phyloP scores from a whole-genome alignment of 768 basidiomycete genomes.

The Termitomyces sp. region DNA sequence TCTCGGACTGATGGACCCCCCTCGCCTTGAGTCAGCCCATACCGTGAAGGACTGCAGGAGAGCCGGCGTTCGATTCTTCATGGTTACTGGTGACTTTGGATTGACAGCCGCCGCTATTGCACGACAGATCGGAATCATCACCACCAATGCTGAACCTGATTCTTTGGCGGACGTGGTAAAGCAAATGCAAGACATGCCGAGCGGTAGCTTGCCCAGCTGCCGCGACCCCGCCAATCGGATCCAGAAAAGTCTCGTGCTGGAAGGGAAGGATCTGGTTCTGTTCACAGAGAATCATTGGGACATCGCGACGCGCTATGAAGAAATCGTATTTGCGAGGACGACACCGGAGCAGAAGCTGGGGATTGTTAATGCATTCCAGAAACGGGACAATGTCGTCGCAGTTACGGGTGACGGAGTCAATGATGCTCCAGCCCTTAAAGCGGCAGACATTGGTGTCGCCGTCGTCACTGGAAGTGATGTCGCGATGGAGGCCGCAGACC shows the following conservation, averaged over 20 bases:
- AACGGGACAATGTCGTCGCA: background rate
- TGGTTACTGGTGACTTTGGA: slow-evolving; percentile 54
- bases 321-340: slow-evolving; percentile 50
- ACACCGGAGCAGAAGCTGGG: slow-evolving; percentile 47
- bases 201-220: background rate
- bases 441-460: background rate
- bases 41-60: slow-evolving; percentile 41
- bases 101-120: slow-evolving; percentile 49
- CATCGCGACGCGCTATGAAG: slow-evolving; percentile 27
- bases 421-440: background rate
- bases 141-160: slow-evolving; percentile 21
- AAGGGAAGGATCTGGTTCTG: slow-evolving; percentile 35
- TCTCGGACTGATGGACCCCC: slow-evolving; percentile 53
- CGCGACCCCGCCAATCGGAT: slow-evolving; percentile 23
- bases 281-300: slow-evolving; percentile 34
- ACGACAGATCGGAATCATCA: slow-evolving; percentile 35
- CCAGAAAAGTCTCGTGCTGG: slow-evolving; percentile 31
- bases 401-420: background rate
- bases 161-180: background rate
- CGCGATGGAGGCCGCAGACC: background rate
- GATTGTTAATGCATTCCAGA: background rate
- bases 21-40: slow-evolving; percentile 39
- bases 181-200: background rate
- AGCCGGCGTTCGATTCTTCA: slow-evolving; percentile 51
- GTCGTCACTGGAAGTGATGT: background rate